Base-by-base conservation (phyloP, 371 early-diverging fungal species). In the Mucor indicus region DNA sequence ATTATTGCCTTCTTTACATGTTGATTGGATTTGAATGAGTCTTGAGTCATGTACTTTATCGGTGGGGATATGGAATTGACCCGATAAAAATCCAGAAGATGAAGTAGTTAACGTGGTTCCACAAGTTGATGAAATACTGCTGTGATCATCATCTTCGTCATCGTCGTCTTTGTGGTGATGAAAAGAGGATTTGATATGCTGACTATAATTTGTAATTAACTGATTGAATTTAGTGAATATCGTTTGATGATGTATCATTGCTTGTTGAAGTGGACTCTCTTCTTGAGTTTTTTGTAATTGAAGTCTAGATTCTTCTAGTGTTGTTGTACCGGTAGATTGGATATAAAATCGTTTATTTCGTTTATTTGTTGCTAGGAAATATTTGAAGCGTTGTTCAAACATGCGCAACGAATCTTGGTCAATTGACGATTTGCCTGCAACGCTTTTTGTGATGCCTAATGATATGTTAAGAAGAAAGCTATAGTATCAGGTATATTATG, bases 321-420 rank as follows among this genome's bases (percentile, higher is more conserved):
- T 33, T 11, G 21, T 33, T 20, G 44, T 35, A 11, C 64, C 63
- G 17, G 51, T 50, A 9, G 65, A 62, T 20, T 65, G 38, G 7
- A 70, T 59, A 21, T 42, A 27, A 38, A 71, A 60, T 11, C 45
- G 37, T 47, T 59, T 64, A 52, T 64, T 60, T 20, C 55, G 39
- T 42, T 71, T 64, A 46, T 57, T 60, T 22, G 53, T 71, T 13
- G 72, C 72, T 22, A 71, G 27, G 41, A 71, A 71, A 31, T 71
- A 71, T 38, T 64, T 67, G 47, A 71, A 71, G 38, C 67, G 56
- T 42, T 62, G 37, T 27, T 71, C 64, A 57, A 71, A 71, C 48
- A 50, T 44, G 43, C 40, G 32, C 12, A 49, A 33, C 3, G 53
- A 22, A 20, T 30, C 30, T 20, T 40, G 45, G 33, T 67, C 39